Base-by-base conservation (phyloP, 768 basidiomycete genomes). In the Hortiboletus campestris region DNA sequence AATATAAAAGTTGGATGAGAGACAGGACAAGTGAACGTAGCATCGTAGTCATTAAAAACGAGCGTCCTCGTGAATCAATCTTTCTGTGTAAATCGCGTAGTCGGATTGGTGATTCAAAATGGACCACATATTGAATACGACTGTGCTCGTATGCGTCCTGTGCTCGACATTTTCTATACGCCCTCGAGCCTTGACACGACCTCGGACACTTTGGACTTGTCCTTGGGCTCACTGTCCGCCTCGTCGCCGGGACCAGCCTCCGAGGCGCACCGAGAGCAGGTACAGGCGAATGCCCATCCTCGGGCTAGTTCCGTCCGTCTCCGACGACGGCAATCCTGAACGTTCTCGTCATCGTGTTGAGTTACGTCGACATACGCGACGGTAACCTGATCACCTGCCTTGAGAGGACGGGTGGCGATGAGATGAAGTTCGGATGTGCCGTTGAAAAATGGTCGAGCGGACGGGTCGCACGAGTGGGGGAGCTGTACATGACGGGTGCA, bases 231-330 rank as follows among this genome's bases (percentile, higher is more conserved):
- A 31, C 76, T 58, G 51, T 75, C 65, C 36, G 54, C 36, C 53
- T 68, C 67, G 47, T 63, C 59, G 14, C 55, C 52, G 31, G 68
- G 60, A 17, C 69, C 66, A 6, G 68, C 78, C 68, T 93, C 91
- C 51, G 72, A 75, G 36, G 70, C 65, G 66, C 91, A 93, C 42
- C 83, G 80, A 51, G 76, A 70, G 67, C 91, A 94, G 47, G 74
- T 70, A 65, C 91, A 94, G 12, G 88, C 83, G 67, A 93, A 91
- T 54, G 80, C 77, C 91, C 91, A 94, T 34, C 91, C 91, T 41
- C 87, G 79, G 22, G 82, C 89, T 36, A 94, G 79, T 74, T 91
- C 88, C 62, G 78, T 76, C 32, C 91, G 80, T 59, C 91, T 76
- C 42, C 87, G 78, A 53, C 83, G 76, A 52, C 88, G 78, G 49